phyloP scores from a whole-genome alignment of 2,329 filamentous ascomycete genomes.

The Alternaria panax region DNA sequence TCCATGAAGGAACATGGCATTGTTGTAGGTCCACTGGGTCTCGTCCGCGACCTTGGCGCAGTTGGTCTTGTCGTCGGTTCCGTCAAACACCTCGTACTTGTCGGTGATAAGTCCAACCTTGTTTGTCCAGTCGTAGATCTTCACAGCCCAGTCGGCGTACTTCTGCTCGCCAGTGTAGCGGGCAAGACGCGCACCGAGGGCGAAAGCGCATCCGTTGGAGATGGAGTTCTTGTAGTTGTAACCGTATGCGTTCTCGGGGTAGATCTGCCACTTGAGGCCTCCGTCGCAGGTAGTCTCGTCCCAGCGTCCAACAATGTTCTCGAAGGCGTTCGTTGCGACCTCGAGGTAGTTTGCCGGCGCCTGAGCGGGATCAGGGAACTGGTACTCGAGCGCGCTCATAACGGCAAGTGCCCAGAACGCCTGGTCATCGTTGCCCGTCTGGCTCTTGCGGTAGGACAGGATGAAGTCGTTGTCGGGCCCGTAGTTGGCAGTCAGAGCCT shows the following conservation, averaged over 20 bases:
- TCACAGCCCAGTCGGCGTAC: slow-evolving; percentile 68
- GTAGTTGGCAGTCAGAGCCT: slow-evolving; percentile 54
- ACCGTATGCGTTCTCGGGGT: slow-evolving; percentile 72
- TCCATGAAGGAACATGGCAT: slow-evolving; percentile 62
- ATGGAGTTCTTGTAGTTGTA: slow-evolving; percentile 85
- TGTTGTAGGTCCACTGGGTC: slow-evolving; percentile 66
- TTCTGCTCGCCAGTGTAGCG: slow-evolving; percentile 69
- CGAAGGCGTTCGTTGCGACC: slow-evolving; percentile 75
- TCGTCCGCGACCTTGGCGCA: slow-evolving; percentile 59
- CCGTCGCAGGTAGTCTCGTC: slow-evolving; percentile 71
- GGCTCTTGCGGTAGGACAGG: slow-evolving; percentile 50
- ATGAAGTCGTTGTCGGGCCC: slow-evolving; percentile 55
- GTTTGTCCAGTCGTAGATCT: slow-evolving; percentile 67
- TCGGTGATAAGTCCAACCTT: slow-evolving; percentile 60
- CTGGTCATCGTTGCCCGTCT: slow-evolving; percentile 74
- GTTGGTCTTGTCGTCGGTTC: slow-evolving; percentile 59
- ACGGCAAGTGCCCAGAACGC: slow-evolving; percentile 75
- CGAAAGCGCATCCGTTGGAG: slow-evolving; percentile 83
- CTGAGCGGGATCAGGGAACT: slow-evolving; percentile 67
- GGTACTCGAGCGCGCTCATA: slow-evolving; percentile 72
- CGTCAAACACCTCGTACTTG: slow-evolving; percentile 63
- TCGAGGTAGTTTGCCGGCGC: slow-evolving; percentile 63
- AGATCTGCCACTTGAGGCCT: slow-evolving; percentile 84
- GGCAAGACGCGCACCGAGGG: slow-evolving; percentile 77
- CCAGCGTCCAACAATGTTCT: slow-evolving; percentile 74